Percentiles rank a stretch among this genome's conserved stretches.
phyloP scores from a whole-genome alignment of 345 rosid species.

The Pugionium cornutum region DNA sequence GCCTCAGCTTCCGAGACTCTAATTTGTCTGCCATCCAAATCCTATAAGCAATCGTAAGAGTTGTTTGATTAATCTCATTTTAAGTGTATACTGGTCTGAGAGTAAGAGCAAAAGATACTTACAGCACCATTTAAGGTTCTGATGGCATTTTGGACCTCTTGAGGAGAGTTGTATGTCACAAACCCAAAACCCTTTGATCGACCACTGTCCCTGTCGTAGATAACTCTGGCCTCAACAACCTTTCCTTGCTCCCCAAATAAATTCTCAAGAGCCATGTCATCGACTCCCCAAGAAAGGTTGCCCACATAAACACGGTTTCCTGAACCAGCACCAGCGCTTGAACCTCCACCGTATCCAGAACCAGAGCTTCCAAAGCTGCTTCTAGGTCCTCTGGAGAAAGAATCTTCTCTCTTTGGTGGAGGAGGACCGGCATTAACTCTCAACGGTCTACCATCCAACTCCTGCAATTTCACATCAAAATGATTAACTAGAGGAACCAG shows the following conservation, averaged over 20 bases:
- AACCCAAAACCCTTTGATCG: conserved; percentile 98
- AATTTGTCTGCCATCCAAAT: conserved; percentile 82
- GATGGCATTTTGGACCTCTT: conserved; percentile 76
- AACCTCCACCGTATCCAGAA: conserved; percentile 38
- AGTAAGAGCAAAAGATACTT: conserved; percentile 40
- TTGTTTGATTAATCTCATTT: background rate
- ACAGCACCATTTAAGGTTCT: conserved; percentile 74
- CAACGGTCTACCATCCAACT: conserved; percentile 84
- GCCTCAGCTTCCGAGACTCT: conserved; percentile 54
- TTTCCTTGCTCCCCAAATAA: conserved; percentile 81
- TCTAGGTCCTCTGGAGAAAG: conserved; percentile 49
- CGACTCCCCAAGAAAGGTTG: conserved; percentile 94
- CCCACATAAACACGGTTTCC: conserved; percentile 67
- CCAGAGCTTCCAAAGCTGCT: conserved; percentile 39
- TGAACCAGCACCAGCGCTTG: conserved; percentile 32
- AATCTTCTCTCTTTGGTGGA: conserved; percentile 60
- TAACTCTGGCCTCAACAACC: conserved; percentile 49
- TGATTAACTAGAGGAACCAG: conserved; percentile 3
- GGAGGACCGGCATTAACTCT: conserved; percentile 92
- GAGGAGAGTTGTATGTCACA: conserved; percentile 75
- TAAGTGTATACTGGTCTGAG: background rate
- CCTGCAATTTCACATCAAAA: conserved; percentile 46
- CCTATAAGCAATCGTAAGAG: conserved; percentile 47
- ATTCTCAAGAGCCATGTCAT: conserved; percentile 76
- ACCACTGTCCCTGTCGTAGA: conserved; percentile 90